Evolutionary conservation across 208 protist species (phyloP).

Genomic region (Crithidia sp.): DNA sequence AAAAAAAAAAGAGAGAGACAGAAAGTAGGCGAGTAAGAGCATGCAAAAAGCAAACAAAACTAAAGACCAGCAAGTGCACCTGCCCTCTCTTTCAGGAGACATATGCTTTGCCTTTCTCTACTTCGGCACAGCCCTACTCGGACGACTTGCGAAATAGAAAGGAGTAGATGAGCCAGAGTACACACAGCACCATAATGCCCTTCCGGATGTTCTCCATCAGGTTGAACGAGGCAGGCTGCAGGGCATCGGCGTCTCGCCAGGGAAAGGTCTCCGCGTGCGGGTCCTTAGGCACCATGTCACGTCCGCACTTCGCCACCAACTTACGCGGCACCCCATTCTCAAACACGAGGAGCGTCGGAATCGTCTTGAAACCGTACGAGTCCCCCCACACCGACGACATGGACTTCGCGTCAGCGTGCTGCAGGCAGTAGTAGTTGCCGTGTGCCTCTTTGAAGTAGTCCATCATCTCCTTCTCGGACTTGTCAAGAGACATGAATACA

Average conservation of each 20-base stretch:
- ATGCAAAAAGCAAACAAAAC: too few relatives aligned
- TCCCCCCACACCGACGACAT: conserved; percentile 20
- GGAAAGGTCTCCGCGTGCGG: conserved; percentile 27
- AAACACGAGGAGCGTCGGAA: conserved; percentile 62
- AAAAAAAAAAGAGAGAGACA: too few relatives aligned
- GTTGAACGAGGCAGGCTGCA: neutral
- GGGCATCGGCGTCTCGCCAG: conserved; percentile 31
- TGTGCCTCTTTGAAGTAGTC: conserved; percentile 52
- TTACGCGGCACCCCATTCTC: conserved; percentile 27
- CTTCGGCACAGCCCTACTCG: neutral
- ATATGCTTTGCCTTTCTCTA: too few relatives aligned
- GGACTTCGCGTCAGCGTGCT: conserved; percentile 35
- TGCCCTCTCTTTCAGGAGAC: too few relatives aligned
- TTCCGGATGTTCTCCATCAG: neutral
- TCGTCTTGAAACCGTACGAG: conserved; percentile 26
- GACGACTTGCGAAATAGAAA: neutral
- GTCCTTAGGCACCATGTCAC: conserved; percentile 20
- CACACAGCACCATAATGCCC: neutral
- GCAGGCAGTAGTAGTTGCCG: conserved; percentile 56
- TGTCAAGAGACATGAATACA: conserved; percentile 68
- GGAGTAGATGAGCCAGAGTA: neutral
- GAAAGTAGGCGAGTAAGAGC: too few relatives aligned
- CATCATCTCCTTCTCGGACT: conserved; percentile 45
- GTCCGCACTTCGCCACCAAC: conserved; percentile 7
- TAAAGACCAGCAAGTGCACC: too few relatives aligned